Evolutionary conservation across 306 rosid genomes (phyloP).

Genomic region (Quercus ilex): DNA sequence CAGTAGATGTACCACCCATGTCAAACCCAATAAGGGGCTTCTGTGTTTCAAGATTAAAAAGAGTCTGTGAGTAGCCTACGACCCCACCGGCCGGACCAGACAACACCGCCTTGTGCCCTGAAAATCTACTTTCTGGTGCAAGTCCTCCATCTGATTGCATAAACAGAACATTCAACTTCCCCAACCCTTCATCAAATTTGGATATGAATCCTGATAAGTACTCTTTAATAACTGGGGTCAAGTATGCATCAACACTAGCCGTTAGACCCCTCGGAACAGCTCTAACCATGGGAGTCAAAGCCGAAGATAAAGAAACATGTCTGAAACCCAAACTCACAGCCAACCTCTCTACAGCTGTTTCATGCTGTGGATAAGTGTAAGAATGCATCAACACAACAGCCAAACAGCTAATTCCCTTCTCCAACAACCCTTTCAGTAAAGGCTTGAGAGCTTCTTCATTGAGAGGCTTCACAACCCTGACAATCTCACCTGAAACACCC

Average conservation of each 20-base stretch:
- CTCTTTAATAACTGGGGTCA: constrained; percentile 93
- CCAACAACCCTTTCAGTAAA: constrained; percentile 45
- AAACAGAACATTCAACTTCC: constrained; percentile 80
- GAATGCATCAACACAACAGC: constrained; percentile 96
- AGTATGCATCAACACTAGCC: constrained; percentile 92
- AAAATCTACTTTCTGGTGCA: constrained; percentile 86
- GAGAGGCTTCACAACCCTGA: constrained; percentile 69
- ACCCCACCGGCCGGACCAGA: constrained; percentile 99
- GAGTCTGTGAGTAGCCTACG: constrained; percentile 95
- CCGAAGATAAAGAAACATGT: constrained; percentile 89
- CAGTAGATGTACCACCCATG: constrained; percentile 98
- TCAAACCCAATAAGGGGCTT: constrained; percentile 94
- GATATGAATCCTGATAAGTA: constrained; percentile 91
- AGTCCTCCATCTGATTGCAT: constrained; percentile 99
- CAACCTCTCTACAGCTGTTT: constrained; percentile 52
- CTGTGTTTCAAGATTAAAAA: constrained; percentile 74
- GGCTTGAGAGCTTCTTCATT: constrained; percentile 61
- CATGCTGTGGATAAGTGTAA: constrained; percentile 80
- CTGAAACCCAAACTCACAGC: constrained; percentile 80
- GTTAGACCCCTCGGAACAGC: constrained; percentile 96
- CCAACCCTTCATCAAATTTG: constrained; percentile 71
- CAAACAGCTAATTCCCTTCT: constrained; percentile 72
- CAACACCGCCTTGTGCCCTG: constrained; percentile 91
- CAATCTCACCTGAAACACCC: constrained; percentile 87
- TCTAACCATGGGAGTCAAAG: constrained; percentile 95